phyloP scores from a whole-genome alignment of 179 eudicot genomes.

The Drosera spatulata region DNA sequence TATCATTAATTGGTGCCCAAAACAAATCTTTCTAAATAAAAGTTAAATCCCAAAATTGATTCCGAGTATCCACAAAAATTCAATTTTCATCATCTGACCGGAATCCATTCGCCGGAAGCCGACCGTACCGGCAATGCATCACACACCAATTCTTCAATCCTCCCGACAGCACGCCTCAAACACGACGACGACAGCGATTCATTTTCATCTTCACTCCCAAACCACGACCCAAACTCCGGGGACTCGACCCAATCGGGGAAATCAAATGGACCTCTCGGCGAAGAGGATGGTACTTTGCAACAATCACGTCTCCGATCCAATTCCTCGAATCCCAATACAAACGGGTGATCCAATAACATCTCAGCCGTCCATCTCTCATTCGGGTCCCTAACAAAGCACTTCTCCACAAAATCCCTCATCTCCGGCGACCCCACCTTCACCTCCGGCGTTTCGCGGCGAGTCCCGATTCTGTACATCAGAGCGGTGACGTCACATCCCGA shows the following conservation, averaged over 20 bases:
- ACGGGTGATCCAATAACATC: slow-evolving; percentile 45
- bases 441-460: slow-evolving; percentile 13
- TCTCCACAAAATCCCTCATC: slow-evolving; percentile 30
- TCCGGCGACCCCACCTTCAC: slow-evolving; percentile 11
- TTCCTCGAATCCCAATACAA: slow-evolving; percentile 9
- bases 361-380: slow-evolving; percentile 30
- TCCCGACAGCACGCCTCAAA: too few species aligned
- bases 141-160: too few species aligned
- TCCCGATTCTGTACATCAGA: slow-evolving; percentile 23
- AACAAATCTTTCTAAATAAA: too few species aligned
- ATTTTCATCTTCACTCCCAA: too few species aligned
- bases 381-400: slow-evolving; percentile 30
- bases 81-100: too few species aligned
- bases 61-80: too few species aligned
- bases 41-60: background rate
- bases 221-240: background rate
- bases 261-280: slow-evolving; percentile 37
- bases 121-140: too few species aligned
- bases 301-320: too few species aligned
- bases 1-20: too few species aligned
- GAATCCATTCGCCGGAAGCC: too few species aligned
- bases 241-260: slow-evolving; percentile 20
- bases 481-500: slow-evolving; percentile 22
- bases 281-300: background rate
- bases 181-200: too few species aligned